A percentile compares a stretch with the other conserved stretches of the same genome.
Evolutionary conservation across 345 rosid species (phyloP).

Genomic region (Salix udensis): DNA sequence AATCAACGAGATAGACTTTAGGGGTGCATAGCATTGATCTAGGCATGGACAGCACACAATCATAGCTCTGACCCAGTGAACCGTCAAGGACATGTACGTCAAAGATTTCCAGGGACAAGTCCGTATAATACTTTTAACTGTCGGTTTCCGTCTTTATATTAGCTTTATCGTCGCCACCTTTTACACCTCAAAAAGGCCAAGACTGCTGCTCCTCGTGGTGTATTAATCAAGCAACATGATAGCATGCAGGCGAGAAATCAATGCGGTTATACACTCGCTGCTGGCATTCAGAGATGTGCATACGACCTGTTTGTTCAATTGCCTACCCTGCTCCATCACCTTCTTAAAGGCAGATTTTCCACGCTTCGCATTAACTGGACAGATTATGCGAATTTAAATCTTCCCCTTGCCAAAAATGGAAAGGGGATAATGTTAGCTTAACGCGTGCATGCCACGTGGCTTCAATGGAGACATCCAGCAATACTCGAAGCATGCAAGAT

Average conservation of each 20-base stretch:
- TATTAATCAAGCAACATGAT: neutral
- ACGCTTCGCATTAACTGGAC: too few species aligned
- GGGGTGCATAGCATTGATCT: too few species aligned
- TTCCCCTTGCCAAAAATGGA: too few species aligned
- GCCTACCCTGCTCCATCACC: neutral
- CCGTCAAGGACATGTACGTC: constrained; percentile 4
- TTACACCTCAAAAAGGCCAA: neutral
- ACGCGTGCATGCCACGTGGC: too few species aligned
- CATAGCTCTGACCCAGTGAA: neutral
- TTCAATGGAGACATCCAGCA: too few species aligned
- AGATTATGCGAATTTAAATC: neutral
- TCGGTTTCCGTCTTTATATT: constrained; percentile 8
- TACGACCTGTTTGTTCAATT: neutral
- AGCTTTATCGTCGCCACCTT: neutral
- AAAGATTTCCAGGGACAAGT: constrained; percentile 15
- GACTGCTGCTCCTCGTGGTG: neutral
- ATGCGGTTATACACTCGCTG: neutral
- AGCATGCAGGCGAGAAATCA: neutral
- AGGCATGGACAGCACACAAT: too few species aligned
- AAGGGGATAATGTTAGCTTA: too few species aligned
- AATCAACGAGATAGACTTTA: too few species aligned
- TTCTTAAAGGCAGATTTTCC: neutral
- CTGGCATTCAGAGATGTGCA: too few species aligned
- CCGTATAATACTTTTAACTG: neutral
- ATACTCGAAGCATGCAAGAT: too few species aligned